Conservation (phyloP, 1,284 basidiomycete genomes). For the Ceratobasidium sp. region DNA sequence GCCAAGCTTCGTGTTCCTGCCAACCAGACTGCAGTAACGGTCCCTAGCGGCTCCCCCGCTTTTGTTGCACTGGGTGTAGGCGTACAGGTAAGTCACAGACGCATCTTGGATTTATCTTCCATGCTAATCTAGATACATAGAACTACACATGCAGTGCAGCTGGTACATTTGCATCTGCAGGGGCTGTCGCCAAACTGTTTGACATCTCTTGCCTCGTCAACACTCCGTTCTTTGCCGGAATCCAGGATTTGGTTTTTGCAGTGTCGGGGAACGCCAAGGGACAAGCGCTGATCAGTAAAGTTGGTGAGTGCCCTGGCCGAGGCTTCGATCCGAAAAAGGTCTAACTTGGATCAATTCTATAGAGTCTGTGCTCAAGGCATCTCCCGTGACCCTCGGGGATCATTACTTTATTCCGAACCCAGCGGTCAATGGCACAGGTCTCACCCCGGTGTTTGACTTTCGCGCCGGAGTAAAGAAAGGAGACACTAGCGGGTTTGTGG, state of each 20-base stretch:
- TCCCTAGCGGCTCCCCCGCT: neutral
- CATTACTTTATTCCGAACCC: conserved; percentile 33
- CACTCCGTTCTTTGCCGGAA: neutral
- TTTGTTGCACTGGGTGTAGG: conserved; percentile 15
- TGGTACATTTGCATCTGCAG: conserved; percentile 12
- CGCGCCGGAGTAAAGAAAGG: conserved; percentile 21
- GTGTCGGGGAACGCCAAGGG: neutral
- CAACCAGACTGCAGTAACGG: neutral
- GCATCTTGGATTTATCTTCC: neutral
- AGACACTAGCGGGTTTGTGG: conserved; percentile 15
- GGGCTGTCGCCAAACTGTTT: conserved; percentile 29
- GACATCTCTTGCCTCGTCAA: conserved; percentile 14
- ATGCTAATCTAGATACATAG: neutral
- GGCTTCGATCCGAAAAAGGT: too few species aligned
- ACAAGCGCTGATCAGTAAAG: neutral
- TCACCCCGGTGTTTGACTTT: conserved; percentile 24
- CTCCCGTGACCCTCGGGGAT: conserved; percentile 8
- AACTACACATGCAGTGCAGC: conserved; percentile 29
- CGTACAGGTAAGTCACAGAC: conserved; percentile 23
- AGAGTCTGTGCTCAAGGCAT: neutral
- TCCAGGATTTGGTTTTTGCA: conserved; percentile 8
- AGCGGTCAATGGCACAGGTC: neutral
- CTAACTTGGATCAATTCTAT: neutral
- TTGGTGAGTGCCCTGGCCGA: conserved; percentile 1
- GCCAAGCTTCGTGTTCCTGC: neutral